Evolutionary conservation across 2,329 filamentous ascomycete genomes (phyloP), one percentile per base, ranked within the genome.

Genomic region (Claviceps digitariae): DNA sequence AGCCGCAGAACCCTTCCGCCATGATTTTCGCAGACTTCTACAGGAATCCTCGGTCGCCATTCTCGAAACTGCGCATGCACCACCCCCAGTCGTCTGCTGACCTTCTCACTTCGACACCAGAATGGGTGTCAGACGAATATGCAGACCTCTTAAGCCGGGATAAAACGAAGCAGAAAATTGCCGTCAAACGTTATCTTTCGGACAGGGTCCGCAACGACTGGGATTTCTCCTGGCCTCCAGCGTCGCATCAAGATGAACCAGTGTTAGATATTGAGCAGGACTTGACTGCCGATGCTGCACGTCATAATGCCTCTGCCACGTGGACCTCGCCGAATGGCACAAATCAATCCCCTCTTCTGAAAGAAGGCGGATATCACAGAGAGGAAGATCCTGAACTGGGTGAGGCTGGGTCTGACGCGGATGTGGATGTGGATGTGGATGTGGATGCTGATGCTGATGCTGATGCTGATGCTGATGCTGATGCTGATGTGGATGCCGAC

Each of bases 21-120:
- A 81, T 81, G 77, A 72, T 79, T 57, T 81, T 81, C 65, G 77
- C 77, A 55, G 78, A 79, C 61, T 69, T 81, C 50, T 81, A 80
- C 65, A 80, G 75, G 66, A 75, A 73, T 50, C 74, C 76, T 43
- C 75, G 73, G 61, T 74, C 74, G 43, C 75, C 77, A 10, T 67
- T 80, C 52, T 69, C 72, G 55, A 78, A 76, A 61, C 65, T 79
- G 54, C 75, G 77, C 40, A 70, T 69, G 52, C 61, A 64, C 45
- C 61, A 62, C 23, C 61, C 66, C 12, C 63, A 62, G 47, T 55
- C 66, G n/a, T 61, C 64, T 23, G 57, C 56, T 45, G 57, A 63
- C 60, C 59, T 64, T 59, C 57, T 64, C 56, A 55, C 61, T 52
- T 52, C 55, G 53, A 58, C 61, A 56, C 63, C 61, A 53, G 65